Evolutionary conservation across 2,329 filamentous ascomycete genomes (phyloP).

Genomic region (Diaporthe sp.): DNA sequence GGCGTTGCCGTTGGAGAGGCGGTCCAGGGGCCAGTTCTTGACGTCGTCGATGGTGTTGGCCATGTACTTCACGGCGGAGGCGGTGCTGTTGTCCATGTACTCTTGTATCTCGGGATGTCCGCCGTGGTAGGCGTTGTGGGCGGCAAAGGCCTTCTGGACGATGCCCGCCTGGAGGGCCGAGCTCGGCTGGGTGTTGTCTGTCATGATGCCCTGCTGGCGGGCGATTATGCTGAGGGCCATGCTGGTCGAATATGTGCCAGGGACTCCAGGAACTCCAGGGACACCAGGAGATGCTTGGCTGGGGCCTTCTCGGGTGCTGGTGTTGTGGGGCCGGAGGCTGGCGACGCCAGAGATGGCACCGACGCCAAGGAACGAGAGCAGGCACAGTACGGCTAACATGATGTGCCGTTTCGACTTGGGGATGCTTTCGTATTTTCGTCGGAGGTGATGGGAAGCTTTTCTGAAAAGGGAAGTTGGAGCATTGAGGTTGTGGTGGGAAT

Average conservation of each 20-base stretch:
- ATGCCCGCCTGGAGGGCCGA: conserved; percentile 32
- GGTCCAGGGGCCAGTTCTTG: conserved; percentile 15
- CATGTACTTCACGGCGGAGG: not conserved
- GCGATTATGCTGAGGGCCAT: conserved; percentile 31
- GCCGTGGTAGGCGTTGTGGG: not conserved
- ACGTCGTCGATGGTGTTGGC: not conserved
- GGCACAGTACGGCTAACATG: not conserved
- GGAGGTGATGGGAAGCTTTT: not conserved
- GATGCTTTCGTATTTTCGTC: too few species aligned
- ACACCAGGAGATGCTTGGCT: not conserved
- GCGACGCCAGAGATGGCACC: not conserved
- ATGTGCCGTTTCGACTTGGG: not conserved
- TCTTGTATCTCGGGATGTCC: not conserved
- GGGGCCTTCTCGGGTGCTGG: too few species aligned
- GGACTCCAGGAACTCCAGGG: not conserved
- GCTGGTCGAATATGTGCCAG: conserved; percentile 6
- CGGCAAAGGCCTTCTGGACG: conserved; percentile 13
- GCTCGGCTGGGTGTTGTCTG: not conserved
- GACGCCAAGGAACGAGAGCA: not conserved
- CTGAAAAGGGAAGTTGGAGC: not conserved
- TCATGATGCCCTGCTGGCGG: conserved; percentile 31
- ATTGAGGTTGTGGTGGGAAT: too few species aligned
- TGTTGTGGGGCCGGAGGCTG: too few species aligned
- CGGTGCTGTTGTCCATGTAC: not conserved
- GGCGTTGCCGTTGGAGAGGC: conserved; percentile 2